Evolutionary conservation across 768 basidiomycete species (phyloP).

Genomic region (Trametes cingulata): DNA sequence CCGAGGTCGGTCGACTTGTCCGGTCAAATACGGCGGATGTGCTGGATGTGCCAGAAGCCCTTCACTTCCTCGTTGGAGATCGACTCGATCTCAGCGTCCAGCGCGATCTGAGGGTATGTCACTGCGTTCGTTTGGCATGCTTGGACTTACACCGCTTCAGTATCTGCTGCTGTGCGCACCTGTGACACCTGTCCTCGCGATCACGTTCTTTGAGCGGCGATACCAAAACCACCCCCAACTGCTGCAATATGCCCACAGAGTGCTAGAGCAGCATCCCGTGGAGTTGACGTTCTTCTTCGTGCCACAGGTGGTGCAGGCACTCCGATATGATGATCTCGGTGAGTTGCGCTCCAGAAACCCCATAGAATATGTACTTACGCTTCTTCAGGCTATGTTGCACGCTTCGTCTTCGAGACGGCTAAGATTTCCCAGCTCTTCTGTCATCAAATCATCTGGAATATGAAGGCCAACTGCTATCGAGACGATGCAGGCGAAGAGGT

Average conservation of each 20-base stretch:
- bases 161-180: constrained; percentile 87
- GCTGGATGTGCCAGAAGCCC: constrained; percentile 76
- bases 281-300: constrained; percentile 98
- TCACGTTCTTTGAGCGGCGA: constrained; percentile 81
- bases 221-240: constrained; percentile 83
- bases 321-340: constrained; percentile 90
- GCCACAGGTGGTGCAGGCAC: constrained; percentile 95
- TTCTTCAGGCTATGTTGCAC: constrained; percentile 80
- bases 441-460: constrained; percentile 99
- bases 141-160: constrained; percentile 40
- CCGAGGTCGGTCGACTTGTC: constrained; percentile 77
- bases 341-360: constrained; percentile 22
- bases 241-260: constrained; percentile 95
- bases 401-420: constrained; percentile 95
- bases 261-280: constrained; percentile 92
- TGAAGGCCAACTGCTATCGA: constrained; percentile 97
- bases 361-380: not conserved
- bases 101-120: constrained; percentile 73
- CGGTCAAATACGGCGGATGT: constrained; percentile 70
- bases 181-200: constrained; percentile 80
- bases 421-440: constrained; percentile 98
- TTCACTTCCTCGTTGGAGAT: constrained; percentile 79
- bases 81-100: constrained; percentile 54
- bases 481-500: constrained; percentile 88
- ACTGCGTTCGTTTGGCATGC: not conserved